Base-by-base conservation (phyloP, 2,329 filamentous ascomycete species). In the Ascochyta pisi region DNA sequence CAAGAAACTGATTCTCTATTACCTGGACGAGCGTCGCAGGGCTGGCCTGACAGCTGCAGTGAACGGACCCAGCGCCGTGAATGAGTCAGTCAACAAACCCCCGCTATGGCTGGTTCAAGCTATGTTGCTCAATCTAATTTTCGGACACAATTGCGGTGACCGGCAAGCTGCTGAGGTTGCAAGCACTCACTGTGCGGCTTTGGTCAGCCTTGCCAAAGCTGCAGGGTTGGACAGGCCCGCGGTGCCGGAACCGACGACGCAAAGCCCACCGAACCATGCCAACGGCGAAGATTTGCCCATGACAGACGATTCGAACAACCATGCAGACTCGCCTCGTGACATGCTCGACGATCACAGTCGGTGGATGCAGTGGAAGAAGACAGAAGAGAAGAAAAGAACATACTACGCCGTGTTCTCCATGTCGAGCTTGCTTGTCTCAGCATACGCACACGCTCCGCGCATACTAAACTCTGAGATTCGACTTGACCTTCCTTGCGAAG, bases 41-140 rank as follows among this genome's bases (percentile, higher is more conserved):
- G 89, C 90, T 49, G 92, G 96, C 71, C 88, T 96, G 73, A 83
- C 84, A 22, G 83, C 83, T 39, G 82, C 83, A 5, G 76, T 85
- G 23, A 84, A 81, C 48, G 83, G 84, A 6, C 78, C 82, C 12
- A 79, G 76, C 56, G 78, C 82, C 40, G 67, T 71, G 6, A 74
- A 75, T 38, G 89, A 91, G 55, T 83, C 83, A 45, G 82, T 86
- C 15, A 84, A 87, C 35, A 94, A 86, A 50, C 87, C 93, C 2
- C 94, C 94, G 0, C 83, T 97, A 37, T 98, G 94, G 93, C 83
- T 99, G 24, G 92, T 98, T 15, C 95, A 98, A 76, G 92, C 94
- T 0, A 98, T 98, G 94, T 81, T 98, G 8, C 83, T 99, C 46
- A 98, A 96, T 71, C 91, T 98, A 34, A 90, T 97, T 15, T 98